These are phyloP conservation scores for Rubroboletus satanas DNA, from an alignment of 768 basidiomycete species.

Conservation along the genomic window DNA sequence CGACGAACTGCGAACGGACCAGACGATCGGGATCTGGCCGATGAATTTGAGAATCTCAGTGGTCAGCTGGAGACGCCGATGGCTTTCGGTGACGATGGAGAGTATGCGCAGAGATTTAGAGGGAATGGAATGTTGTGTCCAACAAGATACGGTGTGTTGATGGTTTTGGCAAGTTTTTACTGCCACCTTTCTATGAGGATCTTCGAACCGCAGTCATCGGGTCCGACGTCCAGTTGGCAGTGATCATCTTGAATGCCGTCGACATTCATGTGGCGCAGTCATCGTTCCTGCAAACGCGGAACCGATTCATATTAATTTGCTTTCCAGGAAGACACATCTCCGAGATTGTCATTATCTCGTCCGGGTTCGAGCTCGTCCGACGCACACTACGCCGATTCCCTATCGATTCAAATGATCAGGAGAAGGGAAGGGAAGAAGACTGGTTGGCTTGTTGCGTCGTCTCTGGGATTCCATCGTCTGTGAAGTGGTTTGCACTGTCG, in stretches of 20 bases:
- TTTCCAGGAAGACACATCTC: conserved; percentile 4
- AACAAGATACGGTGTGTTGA: conserved; percentile 26
- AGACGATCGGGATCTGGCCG: conserved; percentile 10
- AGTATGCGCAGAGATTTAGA: conserved; percentile 13
- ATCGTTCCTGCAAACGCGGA: conserved; percentile 12
- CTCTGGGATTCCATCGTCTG: conserved; percentile 24
- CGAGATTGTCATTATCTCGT: conserved; percentile 1
- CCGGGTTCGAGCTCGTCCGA: neutral
- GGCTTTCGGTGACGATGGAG: conserved; percentile 3
- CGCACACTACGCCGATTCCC: neutral
- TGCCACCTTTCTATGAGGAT: conserved; percentile 18
- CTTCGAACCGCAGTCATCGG: conserved; percentile 18
- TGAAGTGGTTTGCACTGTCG: conserved; percentile 19
- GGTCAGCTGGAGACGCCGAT: conserved; percentile 19
- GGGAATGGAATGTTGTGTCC: conserved; percentile 25
- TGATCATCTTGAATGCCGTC: conserved; percentile 32
- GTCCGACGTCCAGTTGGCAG: no score
- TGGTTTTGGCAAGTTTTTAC: conserved; percentile 22
- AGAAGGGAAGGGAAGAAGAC: neutral
- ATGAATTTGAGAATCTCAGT: conserved; percentile 18
- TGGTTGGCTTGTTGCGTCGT: conserved; percentile 10
- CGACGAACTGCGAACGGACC: conserved; percentile 19
- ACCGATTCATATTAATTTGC: conserved; percentile 13
- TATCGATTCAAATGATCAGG: neutral
- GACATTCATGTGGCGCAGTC: conserved; percentile 17